These are phyloP conservation scores for Raphanus sativus DNA, from an alignment of 345 rosid genomes.

Conservation along the genomic window DNA sequence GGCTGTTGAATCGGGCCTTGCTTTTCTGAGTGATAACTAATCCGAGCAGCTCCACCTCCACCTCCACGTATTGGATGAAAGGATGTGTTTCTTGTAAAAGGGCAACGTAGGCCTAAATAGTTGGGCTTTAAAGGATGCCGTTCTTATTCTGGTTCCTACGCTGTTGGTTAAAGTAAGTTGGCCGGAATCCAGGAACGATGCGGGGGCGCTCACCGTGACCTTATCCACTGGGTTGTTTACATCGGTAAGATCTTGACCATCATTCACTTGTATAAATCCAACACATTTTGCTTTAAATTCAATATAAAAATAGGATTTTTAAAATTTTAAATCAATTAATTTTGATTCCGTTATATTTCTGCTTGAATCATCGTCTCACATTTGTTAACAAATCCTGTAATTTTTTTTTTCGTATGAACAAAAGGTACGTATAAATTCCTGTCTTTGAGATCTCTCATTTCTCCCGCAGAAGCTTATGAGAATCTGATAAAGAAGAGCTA, in stretches of 20 bases:
- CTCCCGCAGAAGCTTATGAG: constrained; percentile 22
- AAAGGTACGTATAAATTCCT: background rate
- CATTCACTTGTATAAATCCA: background rate
- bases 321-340: background rate
- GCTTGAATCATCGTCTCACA: constrained; percentile 21
- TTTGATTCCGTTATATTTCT: background rate
- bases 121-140: background rate
- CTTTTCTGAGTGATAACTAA: background rate
- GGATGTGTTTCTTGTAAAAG: background rate
- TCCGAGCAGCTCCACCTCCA: background rate
- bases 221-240: background rate
- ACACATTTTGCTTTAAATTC: background rate
- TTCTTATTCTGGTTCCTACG: background rate
- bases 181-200: background rate
- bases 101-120: background rate
- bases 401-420: constrained; percentile 1
- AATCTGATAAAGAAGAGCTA: constrained; percentile 21
- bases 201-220: background rate
- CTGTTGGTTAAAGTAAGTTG: background rate
- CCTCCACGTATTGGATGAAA: background rate
- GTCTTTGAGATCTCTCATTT: background rate
- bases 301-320: background rate
- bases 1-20: background rate
- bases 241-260: background rate
- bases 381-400: background rate